A percentile compares a stretch with the other conserved stretches of the same genome.
Conservation (phyloP, 1,139 yeast species). For the Hemisphaericaspora xylofermentans region DNA sequence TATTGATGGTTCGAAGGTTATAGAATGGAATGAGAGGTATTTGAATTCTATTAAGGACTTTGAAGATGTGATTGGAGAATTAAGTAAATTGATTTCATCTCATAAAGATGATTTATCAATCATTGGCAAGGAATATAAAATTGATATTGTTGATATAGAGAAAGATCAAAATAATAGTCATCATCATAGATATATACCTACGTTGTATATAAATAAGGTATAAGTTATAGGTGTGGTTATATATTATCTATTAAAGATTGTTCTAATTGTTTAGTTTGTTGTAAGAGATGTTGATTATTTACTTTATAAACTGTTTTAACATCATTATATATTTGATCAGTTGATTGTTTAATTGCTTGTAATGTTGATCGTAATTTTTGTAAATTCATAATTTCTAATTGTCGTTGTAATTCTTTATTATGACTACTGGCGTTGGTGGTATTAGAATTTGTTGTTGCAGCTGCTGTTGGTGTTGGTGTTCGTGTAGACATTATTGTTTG, state of each 20-base stretch:
- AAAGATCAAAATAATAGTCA: too few relatives aligned
- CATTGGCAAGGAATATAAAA: constrained; percentile 14
- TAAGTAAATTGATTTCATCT: constrained; percentile 29
- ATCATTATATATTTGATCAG: constrained; percentile 27
- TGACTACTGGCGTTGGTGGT: too few relatives aligned
- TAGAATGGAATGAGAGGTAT: constrained; percentile 12
- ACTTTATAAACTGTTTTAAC: constrained; percentile 18
- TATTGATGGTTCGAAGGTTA: constrained; percentile 8
- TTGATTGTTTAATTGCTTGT: constrained; percentile 29
- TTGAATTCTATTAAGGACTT: constrained; percentile 6
- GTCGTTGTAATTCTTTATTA: constrained; percentile 8
- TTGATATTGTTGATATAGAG: constrained; percentile 18
- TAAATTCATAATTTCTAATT: constrained; percentile 20
- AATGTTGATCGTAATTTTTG: constrained; percentile 30
- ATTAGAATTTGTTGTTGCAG: background rate
- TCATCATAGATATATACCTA: constrained; percentile 44
- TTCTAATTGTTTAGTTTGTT: constrained; percentile 10
- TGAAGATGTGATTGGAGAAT: constrained; percentile 11
- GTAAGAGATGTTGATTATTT: constrained; percentile 11
- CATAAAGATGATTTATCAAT: constrained; percentile 19
- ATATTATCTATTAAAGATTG: too few relatives aligned
- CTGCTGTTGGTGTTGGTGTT: background rate
- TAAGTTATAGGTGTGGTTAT: background rate
- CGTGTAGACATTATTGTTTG: too few relatives aligned
- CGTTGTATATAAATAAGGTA: constrained; percentile 9